Base-by-base conservation (phyloP, 257 asterid species). In the Scutellaria galericulata region DNA sequence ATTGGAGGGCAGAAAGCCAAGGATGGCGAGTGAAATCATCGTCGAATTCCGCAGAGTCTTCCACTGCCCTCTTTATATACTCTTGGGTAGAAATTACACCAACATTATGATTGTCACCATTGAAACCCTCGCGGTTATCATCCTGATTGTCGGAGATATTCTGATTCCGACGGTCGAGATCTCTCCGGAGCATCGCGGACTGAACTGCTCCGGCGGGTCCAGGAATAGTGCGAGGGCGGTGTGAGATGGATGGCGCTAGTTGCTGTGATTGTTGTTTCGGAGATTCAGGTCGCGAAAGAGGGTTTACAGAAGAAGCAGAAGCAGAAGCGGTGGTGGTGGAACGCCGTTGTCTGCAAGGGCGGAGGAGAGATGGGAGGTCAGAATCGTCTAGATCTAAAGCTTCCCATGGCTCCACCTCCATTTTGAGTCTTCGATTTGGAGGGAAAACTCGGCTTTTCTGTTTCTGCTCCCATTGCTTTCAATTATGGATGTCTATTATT, bases 191-290 rank as follows among this genome's bases (percentile, higher is more conserved):
- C 88, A 92, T 85, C 3, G 98, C 98, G 6, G 86, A 70, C 37
- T 86, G 93, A n/a, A 92, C 89, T 44, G 88, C 83, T 12, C 87
- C 96, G 10, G 98, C 98, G 11, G 98, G 98, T 0, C 98, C 98
- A 1, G 98, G 96, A 68, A 92, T 90, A 52, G 82, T 10, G 70
- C 67, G 71, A 68, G 55, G 74, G 48, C 10, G 47, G 56, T 15
- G 31, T 42, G 84, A 52, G 62, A 72, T 8, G 57, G 84, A 76
- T 22, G 75, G 35, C 35, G 62, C 62, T 51, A 70, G 80, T 71
- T 39, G 70, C 45, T 48, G 74, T 45, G 12, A 76, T 40, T 47
- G 63, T 24, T 61, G 69, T 42, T 6, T 74, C 45, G 77, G 76
- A 52, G 84, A 1, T 59, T 50, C 44, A 6, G 81, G 72, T 47